phyloP scores from a whole-genome alignment of 1,284 basidiomycete species.

The Leccinum subrobustum region DNA sequence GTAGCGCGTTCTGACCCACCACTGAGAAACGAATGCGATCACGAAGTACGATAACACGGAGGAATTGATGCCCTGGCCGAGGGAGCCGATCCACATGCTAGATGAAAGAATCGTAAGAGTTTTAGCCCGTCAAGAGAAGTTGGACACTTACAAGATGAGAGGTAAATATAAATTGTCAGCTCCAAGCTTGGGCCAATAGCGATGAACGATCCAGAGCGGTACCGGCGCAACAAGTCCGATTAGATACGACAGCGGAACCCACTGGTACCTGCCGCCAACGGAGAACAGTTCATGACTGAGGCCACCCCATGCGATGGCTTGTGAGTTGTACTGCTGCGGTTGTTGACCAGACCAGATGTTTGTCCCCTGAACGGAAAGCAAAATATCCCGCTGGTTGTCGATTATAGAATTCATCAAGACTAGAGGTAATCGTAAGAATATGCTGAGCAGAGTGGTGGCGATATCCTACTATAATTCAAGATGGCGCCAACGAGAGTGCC shows the following conservation, averaged over 20 bases:
- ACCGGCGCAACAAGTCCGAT: conserved; percentile 54
- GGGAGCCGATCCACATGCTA: too few relatives aligned
- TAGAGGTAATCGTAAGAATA: background rate
- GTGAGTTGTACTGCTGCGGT: conserved; percentile 58
- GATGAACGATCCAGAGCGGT: conserved; percentile 55
- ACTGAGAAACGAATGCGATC: too few relatives aligned
- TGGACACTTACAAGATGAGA: conserved; percentile 37
- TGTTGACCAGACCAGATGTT: conserved; percentile 64
- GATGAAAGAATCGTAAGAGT: background rate
- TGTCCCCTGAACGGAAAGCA: conserved; percentile 48
- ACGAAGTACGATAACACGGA: too few relatives aligned
- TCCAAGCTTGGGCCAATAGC: conserved; percentile 43
- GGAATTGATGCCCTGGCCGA: too few relatives aligned
- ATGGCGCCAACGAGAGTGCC: conserved; percentile 35
- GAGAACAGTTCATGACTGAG: conserved; percentile 59
- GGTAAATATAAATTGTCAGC: conserved; percentile 45
- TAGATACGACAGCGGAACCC: conserved; percentile 55
- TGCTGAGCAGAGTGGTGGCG: too few relatives aligned
- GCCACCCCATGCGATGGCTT: conserved; percentile 66
- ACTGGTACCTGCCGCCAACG: conserved; percentile 51
- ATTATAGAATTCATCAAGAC: conserved; percentile 62
- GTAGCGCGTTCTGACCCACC: too few relatives aligned
- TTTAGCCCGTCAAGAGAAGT: background rate
- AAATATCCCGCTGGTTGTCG: conserved; percentile 48
- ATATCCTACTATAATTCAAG: conserved; percentile 14